phyloP scores from a whole-genome alignment of 1,284 basidiomycete species.

The Cystobasidiaceae sp. region DNA sequence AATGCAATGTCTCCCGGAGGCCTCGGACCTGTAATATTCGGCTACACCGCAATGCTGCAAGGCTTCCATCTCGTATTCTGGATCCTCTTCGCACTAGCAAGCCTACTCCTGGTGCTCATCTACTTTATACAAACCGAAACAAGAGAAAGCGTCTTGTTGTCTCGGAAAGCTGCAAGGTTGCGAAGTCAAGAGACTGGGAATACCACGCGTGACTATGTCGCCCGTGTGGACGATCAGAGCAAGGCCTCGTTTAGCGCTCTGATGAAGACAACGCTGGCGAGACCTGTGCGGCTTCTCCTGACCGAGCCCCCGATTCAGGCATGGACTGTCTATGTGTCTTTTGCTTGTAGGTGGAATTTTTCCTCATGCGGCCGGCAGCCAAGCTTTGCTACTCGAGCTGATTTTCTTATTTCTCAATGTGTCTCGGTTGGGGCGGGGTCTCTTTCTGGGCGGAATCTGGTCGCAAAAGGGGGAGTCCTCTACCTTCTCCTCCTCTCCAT shows the following conservation, averaged over 20 bases:
- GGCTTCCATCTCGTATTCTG: conserved; percentile 4
- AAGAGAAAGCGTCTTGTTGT: conserved; percentile 38
- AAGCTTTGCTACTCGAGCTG: not conserved
- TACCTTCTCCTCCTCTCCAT: conserved; percentile 3
- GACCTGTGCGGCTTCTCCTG: conserved; percentile 41
- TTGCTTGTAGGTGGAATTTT: conserved; percentile 6
- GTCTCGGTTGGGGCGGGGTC: not conserved
- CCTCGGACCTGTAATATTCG: not conserved
- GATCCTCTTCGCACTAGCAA: conserved; percentile 49
- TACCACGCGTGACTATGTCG: conserved; percentile 39
- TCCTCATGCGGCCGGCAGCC: not conserved
- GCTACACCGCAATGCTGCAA: not conserved
- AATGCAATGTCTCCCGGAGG: not conserved
- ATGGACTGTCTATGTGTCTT: conserved; percentile 27
- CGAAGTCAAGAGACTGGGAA: conserved; percentile 42
- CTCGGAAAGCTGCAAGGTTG: conserved; percentile 34
- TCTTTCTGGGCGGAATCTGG: no score
- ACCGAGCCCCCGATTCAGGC: conserved; percentile 36
- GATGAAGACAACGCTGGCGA: conserved; percentile 41
- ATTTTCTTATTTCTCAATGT: not conserved
- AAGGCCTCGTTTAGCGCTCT: conserved; percentile 40
- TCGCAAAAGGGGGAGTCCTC: not conserved
- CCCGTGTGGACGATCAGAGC: conserved; percentile 43
- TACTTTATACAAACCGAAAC: conserved; percentile 37
- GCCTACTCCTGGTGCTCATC: conserved; percentile 48